Evolutionary conservation across 108 stramenopile genomes (phyloP).

Genomic region (Cylindrotheca closterium): DNA sequence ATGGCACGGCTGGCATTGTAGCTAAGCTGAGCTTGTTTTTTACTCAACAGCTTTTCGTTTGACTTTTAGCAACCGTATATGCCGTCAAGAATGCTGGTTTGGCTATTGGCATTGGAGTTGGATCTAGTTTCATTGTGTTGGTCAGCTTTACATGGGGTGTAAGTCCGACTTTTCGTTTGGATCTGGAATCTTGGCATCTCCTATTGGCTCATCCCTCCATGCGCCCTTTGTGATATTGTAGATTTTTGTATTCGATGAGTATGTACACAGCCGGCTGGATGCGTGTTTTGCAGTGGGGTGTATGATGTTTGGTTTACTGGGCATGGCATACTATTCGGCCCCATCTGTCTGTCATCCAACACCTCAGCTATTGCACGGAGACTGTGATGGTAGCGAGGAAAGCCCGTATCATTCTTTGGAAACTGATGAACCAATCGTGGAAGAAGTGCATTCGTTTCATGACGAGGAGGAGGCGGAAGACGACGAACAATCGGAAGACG

Average conservation of each 20-base stretch:
- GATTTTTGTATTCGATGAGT: slow-evolving; percentile 74
- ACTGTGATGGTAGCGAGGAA: background rate
- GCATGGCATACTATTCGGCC: slow-evolving; percentile 77
- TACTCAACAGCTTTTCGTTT: too few relatives aligned
- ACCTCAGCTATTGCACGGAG: background rate
- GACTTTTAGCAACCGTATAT: slow-evolving; percentile 59
- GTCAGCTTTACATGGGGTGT: slow-evolving; percentile 73
- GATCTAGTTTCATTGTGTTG: slow-evolving; percentile 75
- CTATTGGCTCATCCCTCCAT: too few relatives aligned
- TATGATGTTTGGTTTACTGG: slow-evolving; percentile 64
- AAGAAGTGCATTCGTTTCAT: slow-evolving; percentile 1
- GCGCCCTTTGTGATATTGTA: slow-evolving; percentile 9
- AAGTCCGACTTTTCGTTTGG: background rate
- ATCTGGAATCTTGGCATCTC: too few relatives aligned
- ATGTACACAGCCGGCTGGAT: slow-evolving; percentile 35
- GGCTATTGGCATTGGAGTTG: slow-evolving; percentile 75
- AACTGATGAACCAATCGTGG: background rate
- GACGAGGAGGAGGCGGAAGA: background rate
- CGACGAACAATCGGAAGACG: background rate
- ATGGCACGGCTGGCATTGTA: too few relatives aligned
- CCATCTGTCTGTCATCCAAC: slow-evolving; percentile 15
- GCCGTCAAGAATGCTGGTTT: slow-evolving; percentile 79
- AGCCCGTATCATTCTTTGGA: background rate
- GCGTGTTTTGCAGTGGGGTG: slow-evolving; percentile 57
- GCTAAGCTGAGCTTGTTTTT: too few relatives aligned